phyloP scores from a whole-genome alignment of 2,329 filamentous ascomycete genomes.

The Podosphaera xanthii region DNA sequence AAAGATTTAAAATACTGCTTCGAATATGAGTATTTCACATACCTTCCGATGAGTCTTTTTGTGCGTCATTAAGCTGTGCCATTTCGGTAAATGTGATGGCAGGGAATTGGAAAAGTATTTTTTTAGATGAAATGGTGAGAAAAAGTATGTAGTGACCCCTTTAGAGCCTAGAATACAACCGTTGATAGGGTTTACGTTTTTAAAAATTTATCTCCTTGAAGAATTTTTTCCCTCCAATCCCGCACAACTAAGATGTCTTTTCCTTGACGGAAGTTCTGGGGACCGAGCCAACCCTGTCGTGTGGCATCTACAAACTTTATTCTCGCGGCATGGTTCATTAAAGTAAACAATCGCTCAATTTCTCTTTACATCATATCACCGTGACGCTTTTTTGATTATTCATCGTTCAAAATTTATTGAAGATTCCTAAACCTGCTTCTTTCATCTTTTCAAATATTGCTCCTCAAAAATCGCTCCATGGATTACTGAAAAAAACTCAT shows the following conservation, averaged over 20 bases:
- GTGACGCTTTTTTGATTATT: not conserved
- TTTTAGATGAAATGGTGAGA: not conserved
- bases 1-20: not conserved
- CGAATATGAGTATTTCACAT: slow-evolving; percentile 4
- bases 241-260: not conserved
- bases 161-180: not conserved
- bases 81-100: slow-evolving; percentile 7
- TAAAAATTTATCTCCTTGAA: not conserved
- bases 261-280: not conserved
- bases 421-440: not conserved
- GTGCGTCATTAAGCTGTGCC: slow-evolving; percentile 14
- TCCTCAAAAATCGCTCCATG: not conserved
- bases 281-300: not conserved
- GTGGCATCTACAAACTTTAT: not conserved
- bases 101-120: not conserved
- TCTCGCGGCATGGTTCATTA: not conserved
- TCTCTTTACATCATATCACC: not conserved
- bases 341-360: not conserved
- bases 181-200: too few relatives aligned
- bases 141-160: not conserved
- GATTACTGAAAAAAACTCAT: not conserved
- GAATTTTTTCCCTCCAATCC: not conserved
- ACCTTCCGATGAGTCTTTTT: slow-evolving; percentile 10
- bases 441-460: not conserved
- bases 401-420: not conserved